A percentile compares a stretch with the other conserved stretches of the same genome.
phyloP scores from a whole-genome alignment of 2,329 filamentous ascomycete genomes.

The Raffaelea arxii region DNA sequence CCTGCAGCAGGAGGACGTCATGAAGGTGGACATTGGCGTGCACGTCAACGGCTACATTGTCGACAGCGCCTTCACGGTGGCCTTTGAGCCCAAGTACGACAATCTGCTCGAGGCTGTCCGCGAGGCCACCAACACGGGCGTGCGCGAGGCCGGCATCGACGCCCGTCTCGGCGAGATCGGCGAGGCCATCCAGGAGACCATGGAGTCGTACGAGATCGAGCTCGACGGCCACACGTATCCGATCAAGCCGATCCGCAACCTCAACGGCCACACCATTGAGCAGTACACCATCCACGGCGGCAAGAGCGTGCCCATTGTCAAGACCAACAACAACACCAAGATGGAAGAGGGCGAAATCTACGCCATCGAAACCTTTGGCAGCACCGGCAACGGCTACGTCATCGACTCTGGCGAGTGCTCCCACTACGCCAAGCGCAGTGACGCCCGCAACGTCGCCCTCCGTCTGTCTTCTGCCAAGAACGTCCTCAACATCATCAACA shows the following conservation, averaged over 20 bases:
- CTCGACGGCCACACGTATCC: constrained; percentile 69
- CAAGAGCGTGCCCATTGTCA: constrained; percentile 91
- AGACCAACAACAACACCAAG: constrained; percentile 78
- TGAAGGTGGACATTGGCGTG: constrained; percentile 77
- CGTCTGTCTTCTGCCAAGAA: constrained; percentile 75
- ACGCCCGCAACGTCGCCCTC: constrained; percentile 67
- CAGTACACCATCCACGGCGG: constrained; percentile 85
- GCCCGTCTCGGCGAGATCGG: constrained; percentile 81
- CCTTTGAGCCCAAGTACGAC: constrained; percentile 67
- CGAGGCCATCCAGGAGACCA: constrained; percentile 74
- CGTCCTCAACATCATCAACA: constrained; percentile 80
- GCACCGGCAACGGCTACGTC: constrained; percentile 82
- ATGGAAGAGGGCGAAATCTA: constrained; percentile 98
- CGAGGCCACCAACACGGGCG: constrained; percentile 74
- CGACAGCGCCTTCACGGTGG: constrained; percentile 71
- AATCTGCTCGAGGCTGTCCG: constrained; percentile 63
- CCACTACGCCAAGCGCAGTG: constrained; percentile 69
- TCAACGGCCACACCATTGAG: constrained; percentile 83
- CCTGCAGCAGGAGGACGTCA: constrained; percentile 62
- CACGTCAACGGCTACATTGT: constrained; percentile 74
- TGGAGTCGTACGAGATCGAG: constrained; percentile 89
- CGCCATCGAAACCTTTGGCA: constrained; percentile 93
- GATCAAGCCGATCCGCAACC: constrained; percentile 76
- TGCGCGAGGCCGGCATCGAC: constrained; percentile 87
- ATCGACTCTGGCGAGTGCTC: constrained; percentile 82